phyloP scores from a whole-genome alignment of 805 yeast species.

The Komagataella phaffii region DNA sequence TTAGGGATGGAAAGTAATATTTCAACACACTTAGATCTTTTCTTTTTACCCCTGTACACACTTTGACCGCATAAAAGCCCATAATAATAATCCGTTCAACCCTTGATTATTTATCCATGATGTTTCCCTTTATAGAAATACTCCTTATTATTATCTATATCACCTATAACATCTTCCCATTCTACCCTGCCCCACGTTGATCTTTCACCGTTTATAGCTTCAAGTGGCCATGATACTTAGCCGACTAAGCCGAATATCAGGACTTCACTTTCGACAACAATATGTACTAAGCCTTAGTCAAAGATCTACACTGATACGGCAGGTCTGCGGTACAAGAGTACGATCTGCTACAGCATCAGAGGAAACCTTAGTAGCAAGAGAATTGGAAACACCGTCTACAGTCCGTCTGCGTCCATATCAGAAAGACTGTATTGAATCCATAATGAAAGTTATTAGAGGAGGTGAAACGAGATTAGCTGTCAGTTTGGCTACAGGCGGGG shows the following conservation, averaged over 20 bases:
- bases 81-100: too few relatives aligned
- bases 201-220: background rate
- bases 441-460: slow-evolving; percentile 30
- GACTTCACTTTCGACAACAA: background rate
- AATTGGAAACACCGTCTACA: background rate
- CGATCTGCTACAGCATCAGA: background rate
- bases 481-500: slow-evolving; percentile 88
- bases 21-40: too few relatives aligned
- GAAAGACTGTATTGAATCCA: slow-evolving; percentile 46
- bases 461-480: slow-evolving; percentile 58
- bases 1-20: background rate
- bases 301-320: background rate
- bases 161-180: background rate
- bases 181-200: background rate
- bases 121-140: background rate
- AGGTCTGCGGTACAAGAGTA: background rate
- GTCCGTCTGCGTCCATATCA: slow-evolving; percentile 35
- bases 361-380: background rate
- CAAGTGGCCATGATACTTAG: background rate
- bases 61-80: too few relatives aligned
- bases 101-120: too few relatives aligned
- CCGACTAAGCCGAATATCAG: background rate
- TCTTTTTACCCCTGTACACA: too few relatives aligned
- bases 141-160: background rate
- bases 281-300: background rate